These are phyloP conservation scores for Letharia lupina DNA, from an alignment of 495 filamentous ascomycete species.

Conservation along the genomic window DNA sequence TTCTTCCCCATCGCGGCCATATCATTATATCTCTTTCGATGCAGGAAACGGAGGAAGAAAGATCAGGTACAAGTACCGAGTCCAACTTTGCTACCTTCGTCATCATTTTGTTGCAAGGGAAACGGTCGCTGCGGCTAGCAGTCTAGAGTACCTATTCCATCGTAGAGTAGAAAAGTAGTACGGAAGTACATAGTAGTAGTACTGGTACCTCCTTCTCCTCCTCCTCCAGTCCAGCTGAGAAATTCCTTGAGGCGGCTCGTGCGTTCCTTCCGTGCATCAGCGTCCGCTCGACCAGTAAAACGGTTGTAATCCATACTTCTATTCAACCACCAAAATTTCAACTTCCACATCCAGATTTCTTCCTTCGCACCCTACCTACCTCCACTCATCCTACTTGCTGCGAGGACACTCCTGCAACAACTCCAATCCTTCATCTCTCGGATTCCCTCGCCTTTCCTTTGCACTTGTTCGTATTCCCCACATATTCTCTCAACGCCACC, in stretches of 20 bases:
- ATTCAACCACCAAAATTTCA: neutral
- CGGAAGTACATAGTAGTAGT: neutral
- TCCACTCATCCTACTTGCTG: neutral
- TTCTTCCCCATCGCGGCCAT: no score
- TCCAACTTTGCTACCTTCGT: no score
- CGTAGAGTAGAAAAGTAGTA: no score
- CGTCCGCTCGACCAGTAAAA: neutral
- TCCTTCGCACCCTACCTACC: neutral
- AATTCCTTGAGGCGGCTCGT: neutral
- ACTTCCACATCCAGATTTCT: neutral
- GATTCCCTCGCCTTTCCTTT: neutral
- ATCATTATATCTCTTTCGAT: no score
- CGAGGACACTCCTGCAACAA: neutral
- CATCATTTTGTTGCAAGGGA: no score
- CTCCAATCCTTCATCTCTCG: neutral
- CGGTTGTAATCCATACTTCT: neutral
- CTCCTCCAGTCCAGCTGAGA: no score
- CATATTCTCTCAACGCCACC: constrained; percentile 7
- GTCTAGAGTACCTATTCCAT: no score
- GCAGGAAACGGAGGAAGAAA: no score
- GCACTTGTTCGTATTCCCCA: neutral
- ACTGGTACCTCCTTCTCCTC: neutral
- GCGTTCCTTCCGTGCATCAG: neutral
- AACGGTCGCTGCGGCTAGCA: neutral
- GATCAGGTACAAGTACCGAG: no score